Conservation (phyloP, 352 stramenopile genomes). For the Pythium chondricola region DNA sequence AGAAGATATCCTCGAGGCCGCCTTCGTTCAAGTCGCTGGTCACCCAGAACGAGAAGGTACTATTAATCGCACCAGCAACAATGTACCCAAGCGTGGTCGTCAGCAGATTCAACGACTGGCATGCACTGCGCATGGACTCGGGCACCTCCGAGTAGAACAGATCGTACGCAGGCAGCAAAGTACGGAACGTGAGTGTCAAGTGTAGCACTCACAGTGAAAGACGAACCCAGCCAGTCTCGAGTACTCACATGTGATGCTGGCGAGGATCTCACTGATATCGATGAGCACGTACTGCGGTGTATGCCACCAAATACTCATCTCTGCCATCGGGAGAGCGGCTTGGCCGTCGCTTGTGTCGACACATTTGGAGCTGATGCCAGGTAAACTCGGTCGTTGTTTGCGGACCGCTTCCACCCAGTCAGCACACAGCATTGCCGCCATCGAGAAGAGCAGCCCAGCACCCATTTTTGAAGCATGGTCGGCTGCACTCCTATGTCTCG, state of each 20-base stretch:
- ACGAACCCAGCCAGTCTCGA: neutral
- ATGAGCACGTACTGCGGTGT: conserved; percentile 89
- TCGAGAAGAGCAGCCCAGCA: conserved; percentile 71
- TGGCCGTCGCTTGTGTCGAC: conserved; percentile 32
- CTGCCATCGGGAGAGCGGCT: conserved; percentile 60
- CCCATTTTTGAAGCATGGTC: conserved; percentile 87
- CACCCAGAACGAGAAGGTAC: conserved; percentile 88
- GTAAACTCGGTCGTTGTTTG: conserved; percentile 37
- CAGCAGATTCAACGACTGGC: conserved; percentile 85
- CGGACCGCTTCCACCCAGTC: conserved; percentile 67
- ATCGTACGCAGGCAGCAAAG: conserved; percentile 45
- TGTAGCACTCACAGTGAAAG: neutral
- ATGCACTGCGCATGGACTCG: conserved; percentile 87
- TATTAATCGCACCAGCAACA: conserved; percentile 74
- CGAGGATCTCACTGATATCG: conserved; percentile 85
- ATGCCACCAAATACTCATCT: conserved; percentile 87
- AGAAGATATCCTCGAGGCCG: conserved; percentile 88
- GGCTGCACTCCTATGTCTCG: conserved; percentile 57
- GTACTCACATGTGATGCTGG: conserved; percentile 80
- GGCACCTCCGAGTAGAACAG: conserved; percentile 92
- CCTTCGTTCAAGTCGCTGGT: conserved; percentile 88
- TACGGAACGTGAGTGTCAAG: neutral
- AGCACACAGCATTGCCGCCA: conserved; percentile 69
- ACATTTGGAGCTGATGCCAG: conserved; percentile 67
- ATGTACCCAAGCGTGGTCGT: conserved; percentile 88